These are phyloP conservation scores for Cucumis sativus DNA, from an alignment of 306 rosid species.

Conservation along the genomic window DNA sequence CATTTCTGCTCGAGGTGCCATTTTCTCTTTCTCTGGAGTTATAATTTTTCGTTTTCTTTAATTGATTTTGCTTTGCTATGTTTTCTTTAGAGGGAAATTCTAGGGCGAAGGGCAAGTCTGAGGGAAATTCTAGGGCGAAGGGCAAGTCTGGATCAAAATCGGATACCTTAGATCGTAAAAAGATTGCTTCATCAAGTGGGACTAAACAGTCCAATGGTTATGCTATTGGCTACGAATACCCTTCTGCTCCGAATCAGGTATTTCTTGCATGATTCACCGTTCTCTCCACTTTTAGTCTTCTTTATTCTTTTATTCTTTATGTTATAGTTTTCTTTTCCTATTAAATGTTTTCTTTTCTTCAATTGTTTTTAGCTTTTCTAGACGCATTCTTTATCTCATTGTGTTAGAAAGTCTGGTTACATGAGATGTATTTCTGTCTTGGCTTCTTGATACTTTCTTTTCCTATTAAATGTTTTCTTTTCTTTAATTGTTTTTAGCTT, in stretches of 20 bases:
- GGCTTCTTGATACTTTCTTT: background rate
- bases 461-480: background rate
- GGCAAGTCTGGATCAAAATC: slow-evolving; percentile 32
- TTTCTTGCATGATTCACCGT: background rate
- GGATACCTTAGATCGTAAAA: slow-evolving; percentile 23
- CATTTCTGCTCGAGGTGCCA: slow-evolving; percentile 31
- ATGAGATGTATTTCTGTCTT: background rate
- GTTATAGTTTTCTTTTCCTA: too few relatives aligned
- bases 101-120: slow-evolving; percentile 22
- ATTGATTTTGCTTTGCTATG: slow-evolving; percentile 12
- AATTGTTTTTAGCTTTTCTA: background rate
- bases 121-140: too few relatives aligned
- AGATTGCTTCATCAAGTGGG: slow-evolving; percentile 30
- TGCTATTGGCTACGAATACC: slow-evolving; percentile 52
- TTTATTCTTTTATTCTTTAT: too few relatives aligned
- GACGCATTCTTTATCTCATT: background rate
- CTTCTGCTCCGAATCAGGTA: slow-evolving; percentile 46
- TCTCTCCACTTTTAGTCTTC: background rate
- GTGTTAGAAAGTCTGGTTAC: background rate
- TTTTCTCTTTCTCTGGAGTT: background rate
- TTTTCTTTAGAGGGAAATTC: slow-evolving; percentile 41
- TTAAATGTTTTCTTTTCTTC: background rate
- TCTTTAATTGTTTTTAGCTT: background rate
- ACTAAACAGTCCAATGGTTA: slow-evolving; percentile 17
- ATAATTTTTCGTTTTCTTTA: slow-evolving; percentile 6